Base-by-base conservation (phyloP, 805 yeast genomes). In the Cyberlindnera americana region DNA sequence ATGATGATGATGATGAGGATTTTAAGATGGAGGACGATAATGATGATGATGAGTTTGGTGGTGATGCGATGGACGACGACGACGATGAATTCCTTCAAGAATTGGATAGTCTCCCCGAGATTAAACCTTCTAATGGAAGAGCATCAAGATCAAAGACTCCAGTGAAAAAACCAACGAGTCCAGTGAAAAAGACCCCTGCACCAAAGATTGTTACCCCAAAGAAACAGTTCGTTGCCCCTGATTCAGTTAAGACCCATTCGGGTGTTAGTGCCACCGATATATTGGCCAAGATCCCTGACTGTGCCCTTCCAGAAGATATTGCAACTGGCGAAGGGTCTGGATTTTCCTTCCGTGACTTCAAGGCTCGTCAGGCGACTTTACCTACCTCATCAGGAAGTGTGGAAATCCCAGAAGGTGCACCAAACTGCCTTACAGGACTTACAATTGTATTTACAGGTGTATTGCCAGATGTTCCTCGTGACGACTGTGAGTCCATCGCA, bases 401-500 rank as follows among this genome's bases (percentile, higher is more conserved):
- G 19, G 79, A 77, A 13, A 67, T 89, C 22, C 96, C 97, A 0
- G 82, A 74, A 48, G 96, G 96, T 2, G 74, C 80, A 10, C 86
- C 89, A 3, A 81, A 90, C 57, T 93, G 99, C 64, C 65, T 93
- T 31, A 71, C 82, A 3, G 99, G 99, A 0, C 64, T 93, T 19
- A 87, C 95, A 0, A 83, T 93, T 47, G 98, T 93, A 0, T 91
- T 93, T 58, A 93, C 99, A 0, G 99, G 99, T 28, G 77, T 78
- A 5, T 62, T 93, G 40, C 96, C 96, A 1, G 76, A 77, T 18
- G 61, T 93, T 25, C 84, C 85, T 42, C 74, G 99, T 47, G 82
- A 76, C 1, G 79, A 77, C 16, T 81, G 90, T 21, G 95, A 86
- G 54, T 69, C 73, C 18, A 56, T 85, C 11, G 95, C 96, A 5